Evolutionary conservation across 2,329 filamentous ascomycete species (phyloP).

Genomic region (Penicillium corylophilum): DNA sequence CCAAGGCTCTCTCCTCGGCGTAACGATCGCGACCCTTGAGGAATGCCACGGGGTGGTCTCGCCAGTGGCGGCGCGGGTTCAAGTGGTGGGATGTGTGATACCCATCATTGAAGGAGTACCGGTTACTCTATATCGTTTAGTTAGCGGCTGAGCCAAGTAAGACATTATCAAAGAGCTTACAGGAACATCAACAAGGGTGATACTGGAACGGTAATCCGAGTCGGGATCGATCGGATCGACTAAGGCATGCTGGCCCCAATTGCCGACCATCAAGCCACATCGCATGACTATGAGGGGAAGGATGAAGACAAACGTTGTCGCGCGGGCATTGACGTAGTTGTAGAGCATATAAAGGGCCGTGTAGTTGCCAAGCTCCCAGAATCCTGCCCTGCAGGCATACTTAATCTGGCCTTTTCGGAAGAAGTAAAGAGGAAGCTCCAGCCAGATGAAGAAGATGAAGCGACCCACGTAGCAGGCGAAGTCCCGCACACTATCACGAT

Average conservation of each 20-base stretch:
- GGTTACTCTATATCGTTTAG: conserved; percentile 62
- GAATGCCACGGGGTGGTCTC: conserved; percentile 74
- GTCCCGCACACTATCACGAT: conserved; percentile 65
- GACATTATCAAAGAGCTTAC: conserved; percentile 51
- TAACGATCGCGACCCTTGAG: conserved; percentile 68
- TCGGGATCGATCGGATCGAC: conserved; percentile 73
- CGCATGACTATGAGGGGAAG: conserved; percentile 67
- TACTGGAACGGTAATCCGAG: conserved; percentile 75
- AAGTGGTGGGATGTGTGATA: conserved; percentile 75
- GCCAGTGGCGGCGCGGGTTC: conserved; percentile 76
- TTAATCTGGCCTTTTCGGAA: conserved; percentile 58
- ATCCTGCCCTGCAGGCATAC: conserved; percentile 56
- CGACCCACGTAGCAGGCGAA: conserved; percentile 72
- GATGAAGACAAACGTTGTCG: conserved; percentile 65
- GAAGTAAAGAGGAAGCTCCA: conserved; percentile 75
- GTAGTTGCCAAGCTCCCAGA: conserved; percentile 63
- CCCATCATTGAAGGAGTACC: conserved; percentile 56
- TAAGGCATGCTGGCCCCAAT: conserved; percentile 82
- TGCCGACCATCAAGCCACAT: conserved; percentile 74
- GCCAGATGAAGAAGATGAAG: conserved; percentile 72
- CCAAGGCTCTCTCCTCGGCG: conserved; percentile 64
- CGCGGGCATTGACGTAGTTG: conserved; percentile 50
- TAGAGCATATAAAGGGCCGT: conserved; percentile 53
- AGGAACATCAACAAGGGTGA: conserved; percentile 74
- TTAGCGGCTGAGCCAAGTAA: not conserved